A percentile compares a stretch with the other conserved stretches of the same genome.
Conservation (phyloP, 78 protist species). For the Andalucia godoyi region DNA sequence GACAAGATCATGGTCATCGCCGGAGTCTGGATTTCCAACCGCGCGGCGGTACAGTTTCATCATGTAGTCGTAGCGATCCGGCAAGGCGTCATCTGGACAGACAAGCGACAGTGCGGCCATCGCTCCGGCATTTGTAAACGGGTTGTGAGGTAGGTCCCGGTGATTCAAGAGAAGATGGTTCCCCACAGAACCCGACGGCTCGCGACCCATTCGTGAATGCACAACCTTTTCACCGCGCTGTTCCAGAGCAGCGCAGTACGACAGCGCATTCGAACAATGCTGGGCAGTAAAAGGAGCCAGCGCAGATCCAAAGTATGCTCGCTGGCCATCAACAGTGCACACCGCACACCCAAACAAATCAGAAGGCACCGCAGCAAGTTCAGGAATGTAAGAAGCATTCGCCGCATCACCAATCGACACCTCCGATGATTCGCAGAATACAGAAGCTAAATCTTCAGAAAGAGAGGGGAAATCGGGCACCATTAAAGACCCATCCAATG, state of each 20-base stretch:
- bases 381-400: too few species aligned
- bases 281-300: background rate
- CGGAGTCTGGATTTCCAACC: background rate
- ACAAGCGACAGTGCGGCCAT: background rate
- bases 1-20: too few species aligned
- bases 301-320: background rate
- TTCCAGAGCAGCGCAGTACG: background rate
- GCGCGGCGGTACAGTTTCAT: background rate
- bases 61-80: background rate
- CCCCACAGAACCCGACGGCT: background rate
- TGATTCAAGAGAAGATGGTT: background rate
- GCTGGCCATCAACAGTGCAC: slow-evolving; percentile 14
- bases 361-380: too few species aligned
- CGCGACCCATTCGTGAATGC: background rate
- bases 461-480: too few species aligned
- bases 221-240: background rate
- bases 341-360: too few species aligned
- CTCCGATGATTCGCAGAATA: too few species aligned
- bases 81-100: background rate
- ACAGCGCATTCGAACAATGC: background rate
- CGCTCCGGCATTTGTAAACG: slow-evolving; percentile 13
- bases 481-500: too few species aligned
- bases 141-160: background rate
- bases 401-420: too few species aligned
- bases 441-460: too few species aligned